phyloP scores from a whole-genome alignment of 306 rosid species.

The Citrullus amarus region DNA sequence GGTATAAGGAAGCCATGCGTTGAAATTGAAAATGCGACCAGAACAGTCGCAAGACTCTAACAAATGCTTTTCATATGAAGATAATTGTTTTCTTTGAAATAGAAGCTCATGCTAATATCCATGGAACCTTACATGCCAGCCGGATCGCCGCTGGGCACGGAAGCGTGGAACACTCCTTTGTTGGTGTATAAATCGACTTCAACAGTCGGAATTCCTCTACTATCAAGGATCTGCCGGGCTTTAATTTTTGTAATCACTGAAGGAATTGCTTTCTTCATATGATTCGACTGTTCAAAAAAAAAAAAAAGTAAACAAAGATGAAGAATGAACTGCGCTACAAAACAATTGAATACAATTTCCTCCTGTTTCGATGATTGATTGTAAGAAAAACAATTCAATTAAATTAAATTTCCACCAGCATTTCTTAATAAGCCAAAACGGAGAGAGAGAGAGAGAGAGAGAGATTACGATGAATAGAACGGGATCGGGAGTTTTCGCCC shows the following conservation, averaged over 20 bases:
- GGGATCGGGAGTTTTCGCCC: constrained; percentile 88
- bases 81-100: neutral
- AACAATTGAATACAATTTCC: neutral
- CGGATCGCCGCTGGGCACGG: constrained; percentile 72
- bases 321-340: neutral
- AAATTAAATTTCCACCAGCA: neutral
- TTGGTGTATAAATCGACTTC: constrained; percentile 81
- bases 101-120: neutral
- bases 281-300: constrained; percentile 46
- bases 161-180: constrained; percentile 73
- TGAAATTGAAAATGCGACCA: neutral
- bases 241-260: constrained; percentile 65
- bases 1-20: neutral
- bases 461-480: constrained; percentile 73
- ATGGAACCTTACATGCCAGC: constrained; percentile 46
- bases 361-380: neutral
- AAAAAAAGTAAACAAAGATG: neutral
- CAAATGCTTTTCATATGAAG: neutral
- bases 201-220: constrained; percentile 94
- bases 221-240: constrained; percentile 94
- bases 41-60: neutral
- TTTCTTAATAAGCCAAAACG: neutral
- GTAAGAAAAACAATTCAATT: neutral
- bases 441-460: neutral
- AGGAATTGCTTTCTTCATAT: constrained; percentile 60